phyloP scores from a whole-genome alignment of 495 filamentous ascomycete genomes.

The Beverwykella pulmonaria region DNA sequence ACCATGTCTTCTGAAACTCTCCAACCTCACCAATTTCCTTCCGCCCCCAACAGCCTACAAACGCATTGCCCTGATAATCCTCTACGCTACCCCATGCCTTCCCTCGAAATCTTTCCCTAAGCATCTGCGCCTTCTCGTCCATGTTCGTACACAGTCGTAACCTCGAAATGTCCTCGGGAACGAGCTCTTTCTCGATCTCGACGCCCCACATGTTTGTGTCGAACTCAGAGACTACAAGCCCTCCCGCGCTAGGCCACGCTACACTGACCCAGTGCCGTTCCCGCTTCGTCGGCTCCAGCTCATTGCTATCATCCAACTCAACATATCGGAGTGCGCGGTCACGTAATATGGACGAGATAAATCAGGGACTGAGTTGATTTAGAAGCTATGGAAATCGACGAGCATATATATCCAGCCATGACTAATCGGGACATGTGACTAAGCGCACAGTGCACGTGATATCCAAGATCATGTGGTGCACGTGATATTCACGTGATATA shows the following conservation, averaged over 20 bases:
- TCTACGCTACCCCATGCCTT: slow-evolving; percentile 14
- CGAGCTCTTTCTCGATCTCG: slow-evolving; percentile 4
- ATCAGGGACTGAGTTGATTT: too few relatives aligned
- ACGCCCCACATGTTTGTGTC: slow-evolving; percentile 11
- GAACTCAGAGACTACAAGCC: slow-evolving; percentile 23
- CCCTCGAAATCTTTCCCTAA: slow-evolving; percentile 25
- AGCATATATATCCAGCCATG: too few relatives aligned
- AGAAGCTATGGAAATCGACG: too few relatives aligned
- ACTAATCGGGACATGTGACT: too few relatives aligned
- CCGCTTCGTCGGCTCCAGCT: slow-evolving; percentile 17
- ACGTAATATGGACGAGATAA: too few relatives aligned
- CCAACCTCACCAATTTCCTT: slow-evolving; percentile 8
- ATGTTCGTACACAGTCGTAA: slow-evolving; percentile 22
- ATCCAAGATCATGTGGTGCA: too few relatives aligned
- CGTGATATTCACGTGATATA: too few relatives aligned
- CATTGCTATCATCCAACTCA: slow-evolving; percentile 6
- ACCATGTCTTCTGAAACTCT: slow-evolving; percentile 13
- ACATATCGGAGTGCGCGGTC: too few relatives aligned
- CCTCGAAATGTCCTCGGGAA: slow-evolving; percentile 16
- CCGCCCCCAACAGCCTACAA: slow-evolving; percentile 17
- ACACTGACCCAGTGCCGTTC: slow-evolving; percentile 22
- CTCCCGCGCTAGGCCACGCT: slow-evolving; percentile 25
- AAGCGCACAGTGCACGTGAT: too few relatives aligned
- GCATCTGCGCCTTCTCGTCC: slow-evolving; percentile 21
- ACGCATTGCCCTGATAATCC: slow-evolving; percentile 25